Evolutionary conservation across 192 early-diverging fungal species (phyloP).

Genomic region (Coemansia asiatica): DNA sequence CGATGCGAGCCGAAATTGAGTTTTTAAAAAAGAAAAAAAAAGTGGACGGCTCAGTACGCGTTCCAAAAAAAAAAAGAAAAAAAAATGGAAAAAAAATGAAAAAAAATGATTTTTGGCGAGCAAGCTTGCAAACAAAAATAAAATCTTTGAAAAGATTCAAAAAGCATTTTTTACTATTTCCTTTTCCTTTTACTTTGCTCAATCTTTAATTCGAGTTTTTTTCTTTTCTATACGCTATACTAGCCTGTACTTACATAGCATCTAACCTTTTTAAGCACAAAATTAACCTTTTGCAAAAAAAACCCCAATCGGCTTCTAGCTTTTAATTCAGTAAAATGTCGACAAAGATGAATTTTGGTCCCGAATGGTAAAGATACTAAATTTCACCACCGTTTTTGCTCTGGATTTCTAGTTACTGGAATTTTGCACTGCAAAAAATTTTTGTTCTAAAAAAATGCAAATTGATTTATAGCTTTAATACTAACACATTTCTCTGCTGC

Average conservation of each 20-base stretch:
- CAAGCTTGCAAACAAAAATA: not conserved
- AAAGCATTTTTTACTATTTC: not conserved
- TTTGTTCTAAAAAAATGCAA: not conserved
- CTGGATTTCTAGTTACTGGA: not conserved
- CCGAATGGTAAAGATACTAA: conserved; percentile 63
- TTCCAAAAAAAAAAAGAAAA: not conserved
- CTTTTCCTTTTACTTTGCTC: conserved; percentile 4
- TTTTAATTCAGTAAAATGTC: conserved; percentile 25
- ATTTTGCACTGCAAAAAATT: not conserved
- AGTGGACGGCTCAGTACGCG: not conserved
- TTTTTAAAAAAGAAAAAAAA: too few species aligned
- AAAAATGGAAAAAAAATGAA: not conserved
- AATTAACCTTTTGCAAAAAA: not conserved
- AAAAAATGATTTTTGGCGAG: too few species aligned
- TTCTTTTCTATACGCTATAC: not conserved
- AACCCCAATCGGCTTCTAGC: not conserved
- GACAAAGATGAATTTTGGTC: conserved; percentile 77
- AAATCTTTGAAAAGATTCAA: not conserved
- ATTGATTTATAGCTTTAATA: not conserved
- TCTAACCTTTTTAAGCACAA: not conserved
- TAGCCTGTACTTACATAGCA: not conserved
- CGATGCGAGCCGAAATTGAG: too few species aligned
- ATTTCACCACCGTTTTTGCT: not conserved
- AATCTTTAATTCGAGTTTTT: not conserved
- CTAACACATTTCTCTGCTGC: not conserved